phyloP scores from a whole-genome alignment of 192 early-diverging fungal species.

The Umbelopsis sp. region DNA sequence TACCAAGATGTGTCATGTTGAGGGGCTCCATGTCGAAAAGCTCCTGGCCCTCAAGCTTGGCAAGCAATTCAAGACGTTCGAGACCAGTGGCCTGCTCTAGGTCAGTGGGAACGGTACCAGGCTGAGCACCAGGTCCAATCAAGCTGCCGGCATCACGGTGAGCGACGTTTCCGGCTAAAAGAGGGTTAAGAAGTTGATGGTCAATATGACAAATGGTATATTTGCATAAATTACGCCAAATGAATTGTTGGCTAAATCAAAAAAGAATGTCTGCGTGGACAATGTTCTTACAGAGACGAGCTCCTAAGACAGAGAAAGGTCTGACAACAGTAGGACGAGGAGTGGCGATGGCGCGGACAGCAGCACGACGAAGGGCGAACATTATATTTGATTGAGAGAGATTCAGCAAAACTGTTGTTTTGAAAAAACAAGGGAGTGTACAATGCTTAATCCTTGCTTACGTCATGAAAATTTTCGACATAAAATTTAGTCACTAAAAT shows the following conservation, averaged over 20 bases:
- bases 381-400: slow-evolving; percentile 30
- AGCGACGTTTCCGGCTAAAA: slow-evolving; percentile 25
- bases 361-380: slow-evolving; percentile 54
- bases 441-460: neutral
- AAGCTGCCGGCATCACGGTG: slow-evolving; percentile 13
- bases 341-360: slow-evolving; percentile 36
- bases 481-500: neutral
- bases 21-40: slow-evolving; percentile 89
- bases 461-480: neutral
- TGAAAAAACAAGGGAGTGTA: slow-evolving; percentile 16
- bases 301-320: slow-evolving; percentile 53
- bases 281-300: slow-evolving; percentile 49
- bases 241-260: neutral
- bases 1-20: slow-evolving; percentile 70
- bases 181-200: slow-evolving; percentile 12
- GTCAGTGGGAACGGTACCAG: slow-evolving; percentile 80
- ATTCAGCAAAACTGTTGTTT: slow-evolving; percentile 20
- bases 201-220: neutral
- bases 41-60: slow-evolving; percentile 82
- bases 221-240: neutral
- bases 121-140: slow-evolving; percentile 64
- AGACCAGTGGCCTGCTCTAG: slow-evolving; percentile 88
- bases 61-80: slow-evolving; percentile 89
- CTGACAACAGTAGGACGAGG: slow-evolving; percentile 41
- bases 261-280: neutral